Evolutionary conservation across 1,284 basidiomycete species (phyloP), one percentile per base, ranked within the genome.

Genomic region (Chalciporus sp.): DNA sequence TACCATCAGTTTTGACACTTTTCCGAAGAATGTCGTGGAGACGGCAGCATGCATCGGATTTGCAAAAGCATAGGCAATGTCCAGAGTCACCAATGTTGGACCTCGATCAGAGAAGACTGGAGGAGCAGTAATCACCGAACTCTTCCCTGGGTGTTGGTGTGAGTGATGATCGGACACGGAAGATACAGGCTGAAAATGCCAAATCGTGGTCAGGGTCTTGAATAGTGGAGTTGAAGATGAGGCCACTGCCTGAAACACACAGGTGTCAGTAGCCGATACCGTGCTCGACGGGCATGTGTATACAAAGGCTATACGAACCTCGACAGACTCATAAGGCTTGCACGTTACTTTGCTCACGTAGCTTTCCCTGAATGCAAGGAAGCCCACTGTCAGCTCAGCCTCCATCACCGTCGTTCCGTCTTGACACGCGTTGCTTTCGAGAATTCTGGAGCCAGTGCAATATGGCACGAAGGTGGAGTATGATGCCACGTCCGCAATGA

Each of bases 381-480:
- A 98, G 0, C 94, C 94, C 23, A 97, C 90, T 0, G 85, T 86
- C 53, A 98, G 76, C 68, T 98, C 93, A 9, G 91, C 95, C 40
- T 94, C 83, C 75, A 95, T 84, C 42, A 79, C 65, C 52, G 76
- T 79, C 19, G 66, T 69, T 58, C 75, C 67, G 50, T 76, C 72
- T 44, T 71, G 63, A 44, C 58, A 50, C 51, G 62, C 40, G 42
- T 52, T 55, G 57, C 49, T 58, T 52, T 70, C 70, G 39, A 95
- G 74, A 42, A 97, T 82, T 23, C 83, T 84, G 2, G 94, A 92
- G 28, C 76, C 74, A 16, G 83, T 85, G 74, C 95, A 98, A 72
- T 94, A 98, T 0, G 96, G 96, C 45, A 99, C 77, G 67, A 98
- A 99, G 47, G 76, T 76, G 11, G 86, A 80, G 72, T 98, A 99